These are phyloP conservation scores for Ulmus americana DNA, from an alignment of 331 rosid genomes.

Conservation along the genomic window DNA sequence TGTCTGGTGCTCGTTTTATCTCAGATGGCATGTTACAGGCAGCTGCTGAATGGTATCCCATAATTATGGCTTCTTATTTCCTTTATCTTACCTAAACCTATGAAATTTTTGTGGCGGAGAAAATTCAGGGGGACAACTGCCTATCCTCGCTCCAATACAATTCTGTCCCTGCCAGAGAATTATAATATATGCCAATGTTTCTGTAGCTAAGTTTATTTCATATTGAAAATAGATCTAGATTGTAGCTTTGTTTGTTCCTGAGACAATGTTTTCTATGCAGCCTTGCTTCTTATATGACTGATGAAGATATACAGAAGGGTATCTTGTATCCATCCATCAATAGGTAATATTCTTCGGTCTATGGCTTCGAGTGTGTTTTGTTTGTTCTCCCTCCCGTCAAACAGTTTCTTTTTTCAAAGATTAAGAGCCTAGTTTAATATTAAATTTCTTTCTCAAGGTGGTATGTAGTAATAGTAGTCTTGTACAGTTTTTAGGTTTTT, in stretches of 20 bases:
- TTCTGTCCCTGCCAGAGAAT: no score
- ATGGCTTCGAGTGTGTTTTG: constrained; percentile 8
- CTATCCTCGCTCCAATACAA: no score
- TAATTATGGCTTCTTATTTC: constrained; percentile 2
- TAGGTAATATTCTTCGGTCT: constrained; percentile 42
- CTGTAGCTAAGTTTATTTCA: neutral
- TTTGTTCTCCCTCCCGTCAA: neutral
- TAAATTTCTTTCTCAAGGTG: neutral
- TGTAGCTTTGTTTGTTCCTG: constrained; percentile 27
- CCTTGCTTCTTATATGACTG: constrained; percentile 92
- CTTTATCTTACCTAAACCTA: neutral
- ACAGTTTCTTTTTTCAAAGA: neutral
- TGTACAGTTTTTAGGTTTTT: no score
- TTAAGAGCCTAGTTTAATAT: neutral
- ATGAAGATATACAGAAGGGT: constrained; percentile 68
- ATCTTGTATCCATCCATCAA: constrained; percentile 72
- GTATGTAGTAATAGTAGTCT: neutral
- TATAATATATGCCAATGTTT: neutral
- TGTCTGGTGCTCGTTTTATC: constrained; percentile 83
- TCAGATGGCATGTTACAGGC: constrained; percentile 97
- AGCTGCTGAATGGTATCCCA: constrained; percentile 86
- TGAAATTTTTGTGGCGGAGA: neutral
- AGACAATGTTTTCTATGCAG: constrained; percentile 43
- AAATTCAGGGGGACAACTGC: no score
- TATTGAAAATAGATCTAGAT: neutral